Evolutionary conservation across 192 early-diverging fungal species (phyloP), one percentile per base, ranked within the genome.

Genomic region (Allomyces arbusculus): DNA sequence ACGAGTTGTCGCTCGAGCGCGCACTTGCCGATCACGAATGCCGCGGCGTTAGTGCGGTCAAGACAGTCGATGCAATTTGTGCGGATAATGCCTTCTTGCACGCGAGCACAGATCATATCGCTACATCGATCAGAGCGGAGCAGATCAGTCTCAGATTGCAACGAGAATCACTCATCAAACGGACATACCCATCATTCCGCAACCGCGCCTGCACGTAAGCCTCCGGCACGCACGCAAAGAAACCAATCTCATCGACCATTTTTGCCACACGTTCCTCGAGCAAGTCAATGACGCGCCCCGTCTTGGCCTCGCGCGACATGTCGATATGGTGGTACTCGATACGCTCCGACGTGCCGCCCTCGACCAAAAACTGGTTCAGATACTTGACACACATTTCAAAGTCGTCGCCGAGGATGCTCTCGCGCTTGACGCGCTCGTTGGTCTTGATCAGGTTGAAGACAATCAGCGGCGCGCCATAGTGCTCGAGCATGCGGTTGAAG

Each of bases 41-140:
- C 93, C 0, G 95, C 95, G 0, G 95, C 93, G 68, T 99, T 99
- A 0, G 95, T 99, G 63, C 95, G 85, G 74, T 99, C 95, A 23
- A 99, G 69, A 76, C 95, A 99, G 70, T 99, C 95, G 63, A 99
- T 94, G 66, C 95, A 99, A 69, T 99, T 99, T 65, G 91, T 94
- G 20, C 95, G 80, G 5, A 95, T 80, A 7, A 97, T 83, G 24
- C 95, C 95, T 22, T 82, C 79, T 72, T 97, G 95, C 11, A 76
- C 73, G 24, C 71, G 74, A 1, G 73, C 75, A 9, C 75, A 64
- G 24, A 76, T 26, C 24, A 24, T 68, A 23, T 23, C 65, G 33
- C 33, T 40, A 40, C 33, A 28, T 40, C 33, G 33, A 8, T 8
- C 1, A 40, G 4, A 40, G 8, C 3, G 3, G 33, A 8, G 33